These are phyloP conservation scores for Suillus brevipes DNA, from an alignment of 768 basidiomycete species.

Conservation along the genomic window DNA sequence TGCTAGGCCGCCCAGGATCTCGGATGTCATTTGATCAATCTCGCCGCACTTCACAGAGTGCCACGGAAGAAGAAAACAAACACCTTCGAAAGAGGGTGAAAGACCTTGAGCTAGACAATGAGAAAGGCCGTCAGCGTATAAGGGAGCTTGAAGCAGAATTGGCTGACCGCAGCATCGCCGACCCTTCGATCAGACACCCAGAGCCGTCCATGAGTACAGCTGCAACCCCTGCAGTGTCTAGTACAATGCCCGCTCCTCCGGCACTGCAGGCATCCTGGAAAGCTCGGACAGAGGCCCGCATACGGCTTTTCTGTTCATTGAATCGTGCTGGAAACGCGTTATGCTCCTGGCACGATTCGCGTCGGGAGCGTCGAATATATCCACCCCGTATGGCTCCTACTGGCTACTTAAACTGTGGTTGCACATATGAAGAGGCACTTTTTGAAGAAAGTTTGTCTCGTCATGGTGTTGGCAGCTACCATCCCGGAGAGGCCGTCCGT, in stretches of 20 bases:
- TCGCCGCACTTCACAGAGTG: conserved; percentile 25
- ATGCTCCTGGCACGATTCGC: conserved; percentile 89
- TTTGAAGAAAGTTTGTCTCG: conserved; percentile 84
- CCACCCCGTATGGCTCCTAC: conserved; percentile 81
- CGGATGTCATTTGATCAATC: conserved; percentile 28
- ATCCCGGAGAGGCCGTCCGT: conserved; percentile 80
- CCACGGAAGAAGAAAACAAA: conserved; percentile 50
- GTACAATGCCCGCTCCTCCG: conserved; percentile 38
- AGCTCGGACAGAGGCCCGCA: conserved; percentile 70
- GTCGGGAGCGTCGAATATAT: conserved; percentile 74
- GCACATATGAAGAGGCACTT: conserved; percentile 79
- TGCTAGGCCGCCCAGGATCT: conserved; percentile 22
- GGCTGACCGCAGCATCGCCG: conserved; percentile 29
- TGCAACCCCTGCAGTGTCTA: conserved; percentile 16
- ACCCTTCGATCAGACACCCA: not conserved
- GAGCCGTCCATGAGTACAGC: conserved; percentile 22
- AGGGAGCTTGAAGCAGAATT: conserved; percentile 49
- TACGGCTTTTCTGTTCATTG: conserved; percentile 71
- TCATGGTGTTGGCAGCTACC: conserved; percentile 79
- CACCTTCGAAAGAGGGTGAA: conserved; percentile 56
- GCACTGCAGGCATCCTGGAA: conserved; percentile 62
- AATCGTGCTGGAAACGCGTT: conserved; percentile 88
- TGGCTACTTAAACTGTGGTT: conserved; percentile 83
- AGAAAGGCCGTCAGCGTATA: conserved; percentile 48
- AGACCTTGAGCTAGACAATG: conserved; percentile 64